These are phyloP conservation scores for Blastobotrys persicus DNA, from an alignment of 1,139 yeast genomes.

Conservation along the genomic window DNA sequence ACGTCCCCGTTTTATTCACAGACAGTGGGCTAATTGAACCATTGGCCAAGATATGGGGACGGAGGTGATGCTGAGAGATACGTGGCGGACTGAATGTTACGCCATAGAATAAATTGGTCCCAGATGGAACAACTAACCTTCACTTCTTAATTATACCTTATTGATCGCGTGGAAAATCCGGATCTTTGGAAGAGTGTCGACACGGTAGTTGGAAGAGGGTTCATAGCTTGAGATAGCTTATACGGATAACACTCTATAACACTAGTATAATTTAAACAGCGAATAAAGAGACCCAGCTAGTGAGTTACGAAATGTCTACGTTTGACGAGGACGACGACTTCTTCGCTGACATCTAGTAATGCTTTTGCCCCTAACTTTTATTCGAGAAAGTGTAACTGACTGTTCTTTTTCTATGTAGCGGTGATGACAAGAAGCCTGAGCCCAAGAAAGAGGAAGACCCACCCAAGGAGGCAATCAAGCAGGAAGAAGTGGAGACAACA, in stretches of 20 bases:
- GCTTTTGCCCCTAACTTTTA: slow-evolving; percentile 7
- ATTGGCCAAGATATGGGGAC: background rate
- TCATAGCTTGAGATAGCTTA: slow-evolving; percentile 9
- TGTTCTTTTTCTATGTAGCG: slow-evolving; percentile 25
- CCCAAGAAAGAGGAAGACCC: slow-evolving; percentile 25
- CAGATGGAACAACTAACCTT: background rate
- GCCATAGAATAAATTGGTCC: background rate
- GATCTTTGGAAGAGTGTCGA: background rate
- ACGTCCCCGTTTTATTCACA: too few species aligned
- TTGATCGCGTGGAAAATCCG: background rate
- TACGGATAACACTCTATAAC: slow-evolving; percentile 7
- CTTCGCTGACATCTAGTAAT: slow-evolving; percentile 71
- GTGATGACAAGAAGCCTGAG: slow-evolving; percentile 33
- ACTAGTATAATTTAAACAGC: slow-evolving; percentile 11
- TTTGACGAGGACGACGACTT: slow-evolving; percentile 81
- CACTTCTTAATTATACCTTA: background rate
- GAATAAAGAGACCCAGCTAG: slow-evolving; percentile 1
- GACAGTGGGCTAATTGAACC: too few species aligned
- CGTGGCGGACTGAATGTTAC: background rate
- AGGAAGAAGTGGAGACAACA: slow-evolving; percentile 16
- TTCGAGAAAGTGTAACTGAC: slow-evolving; percentile 8
- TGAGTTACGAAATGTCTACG: slow-evolving; percentile 46
- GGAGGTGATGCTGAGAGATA: background rate
- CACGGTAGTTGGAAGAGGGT: background rate
- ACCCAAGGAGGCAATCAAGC: slow-evolving; percentile 17